Conservation (phyloP, 805 yeast species). For the Naumovozyma castellii region DNA sequence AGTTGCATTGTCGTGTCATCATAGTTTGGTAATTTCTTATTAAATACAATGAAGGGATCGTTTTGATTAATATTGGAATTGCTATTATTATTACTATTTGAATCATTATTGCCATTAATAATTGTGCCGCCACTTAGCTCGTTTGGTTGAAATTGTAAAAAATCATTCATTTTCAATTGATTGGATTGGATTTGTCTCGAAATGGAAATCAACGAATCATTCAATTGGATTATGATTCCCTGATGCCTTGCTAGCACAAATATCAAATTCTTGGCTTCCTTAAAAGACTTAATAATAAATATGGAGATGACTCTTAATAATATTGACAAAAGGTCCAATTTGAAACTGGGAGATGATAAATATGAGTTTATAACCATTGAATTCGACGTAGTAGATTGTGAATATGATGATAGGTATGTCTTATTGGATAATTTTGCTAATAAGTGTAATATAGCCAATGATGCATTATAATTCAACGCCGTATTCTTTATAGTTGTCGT, state of each 20-base stretch:
- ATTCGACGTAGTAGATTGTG: neutral
- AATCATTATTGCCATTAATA: conserved; percentile 1
- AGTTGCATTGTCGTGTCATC: neutral
- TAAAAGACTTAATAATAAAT: conserved; percentile 41
- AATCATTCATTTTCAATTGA: conserved; percentile 3
- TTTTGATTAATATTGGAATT: conserved; percentile 4
- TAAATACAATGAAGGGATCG: neutral
- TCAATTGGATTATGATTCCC: conserved; percentile 23
- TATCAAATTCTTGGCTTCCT: conserved; percentile 45
- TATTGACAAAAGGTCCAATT: conserved; percentile 50
- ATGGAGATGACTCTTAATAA: conserved; percentile 48
- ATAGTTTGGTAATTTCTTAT: conserved; percentile 1
- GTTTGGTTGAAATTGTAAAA: conserved; percentile 1
- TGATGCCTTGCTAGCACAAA: conserved; percentile 38
- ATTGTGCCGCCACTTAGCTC: conserved; percentile 1
- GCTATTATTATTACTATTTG: conserved; percentile 4
- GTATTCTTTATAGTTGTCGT: neutral
- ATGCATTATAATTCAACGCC: conserved; percentile 45
- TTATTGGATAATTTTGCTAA: conserved; percentile 25
- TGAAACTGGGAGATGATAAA: conserved; percentile 26
- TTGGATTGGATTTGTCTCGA: conserved; percentile 11
- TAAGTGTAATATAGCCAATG: conserved; percentile 37
- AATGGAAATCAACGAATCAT: conserved; percentile 16
- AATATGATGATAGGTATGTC: conserved; percentile 18
- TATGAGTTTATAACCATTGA: conserved; percentile 4